Base-by-base conservation (phyloP, 768 basidiomycete genomes). In the Crepidotus variabilis region DNA sequence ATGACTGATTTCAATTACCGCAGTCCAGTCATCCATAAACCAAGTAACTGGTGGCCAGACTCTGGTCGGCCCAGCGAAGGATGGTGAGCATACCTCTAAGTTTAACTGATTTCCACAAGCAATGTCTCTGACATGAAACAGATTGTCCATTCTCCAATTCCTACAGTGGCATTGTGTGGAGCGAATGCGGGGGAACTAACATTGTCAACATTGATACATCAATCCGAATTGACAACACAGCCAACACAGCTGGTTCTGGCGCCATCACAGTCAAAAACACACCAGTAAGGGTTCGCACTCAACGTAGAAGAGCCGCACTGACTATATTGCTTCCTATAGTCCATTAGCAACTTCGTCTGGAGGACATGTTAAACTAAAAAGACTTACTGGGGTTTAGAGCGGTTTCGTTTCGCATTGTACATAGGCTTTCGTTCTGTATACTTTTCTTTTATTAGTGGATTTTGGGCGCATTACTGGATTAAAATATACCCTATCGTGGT, bases 121-220 rank as follows among this genome's bases (percentile, higher is more conserved):
- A 8, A 28, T 3, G 28, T 28, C n/a, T 24, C 10, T 47, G 14
- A 53, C 5, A 48, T 24, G 23, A 21, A 13, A 39, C 34, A 58
- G 51, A 51, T 49, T 52, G 32, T 11, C 50, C 45, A 11, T 47
- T 63, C 22, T 35, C 58, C 20, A 52, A 51, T 34, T 39, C 52
- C 18, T 62, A 58, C 50, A 56, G 55, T 8, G 56, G 60, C 11
- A 18, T 55, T 24, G n/a, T 63, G 33, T 66, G 65, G 65, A 64
- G 65, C 36, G 56, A 63, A 16, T 66, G 63, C 54, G 61, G 63
- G 33, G 35, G 57, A 28, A 50, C 55, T 13, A 48, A 58, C 8
- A 36, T 66, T 23, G 61, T 66, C 8, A 54, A 56, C 49, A 59
- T 66, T 45, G 61, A 64, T 54, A 64, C 61, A 35, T 47, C 60